Base-by-base conservation (phyloP, 257 asterid genomes). In the Fraxinus cuspidata region DNA sequence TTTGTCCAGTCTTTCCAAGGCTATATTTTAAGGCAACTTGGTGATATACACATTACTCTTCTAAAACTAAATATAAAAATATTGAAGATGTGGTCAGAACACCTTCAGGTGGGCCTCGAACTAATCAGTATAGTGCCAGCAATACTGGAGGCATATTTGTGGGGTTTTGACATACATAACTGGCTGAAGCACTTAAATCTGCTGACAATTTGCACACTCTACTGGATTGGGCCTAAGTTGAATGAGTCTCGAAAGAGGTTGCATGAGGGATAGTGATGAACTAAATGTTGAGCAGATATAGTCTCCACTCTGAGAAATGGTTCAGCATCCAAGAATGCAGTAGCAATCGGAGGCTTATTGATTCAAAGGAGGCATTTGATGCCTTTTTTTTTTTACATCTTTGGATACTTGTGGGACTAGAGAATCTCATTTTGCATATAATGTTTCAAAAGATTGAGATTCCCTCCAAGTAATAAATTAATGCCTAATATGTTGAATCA, bases 31-130 rank as follows among this genome's bases (percentile, higher is more conserved):
- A 93, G 98, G 84, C 88, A 91, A 77, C 89, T 93, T 78, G 92
- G 92, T 31, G 99, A 93, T 90, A 81, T 92, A 78, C 97, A 93
- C 80, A 87, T 88, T 35, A 86, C 97, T 58, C 86, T 96, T 75
- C 79, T 96, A 64, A 93, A 87, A 79, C 90, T 93, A 77, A 89
- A 93, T 74, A 82, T 93, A 78, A 93, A 96, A 88, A 96, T 88
- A 90, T 96, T 73, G 99, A 93, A 87, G 98, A 92, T 86, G 95
- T 93, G 82, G 97, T 87, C 76, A 86, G 98, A 80, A 89, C 97
- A 34, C 99, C 97, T 38, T 87, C 97, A 7, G 97, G 98, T 86
- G 97, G 98, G 82, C 97, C 97, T 49, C 97, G 99, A 80, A 93
- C 97, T 77, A 96, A 96, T 80, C 99, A 96, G 71, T 93, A 93